phyloP scores from a whole-genome alignment of 331 rosid genomes.

The Rhamnella rubrinervis region DNA sequence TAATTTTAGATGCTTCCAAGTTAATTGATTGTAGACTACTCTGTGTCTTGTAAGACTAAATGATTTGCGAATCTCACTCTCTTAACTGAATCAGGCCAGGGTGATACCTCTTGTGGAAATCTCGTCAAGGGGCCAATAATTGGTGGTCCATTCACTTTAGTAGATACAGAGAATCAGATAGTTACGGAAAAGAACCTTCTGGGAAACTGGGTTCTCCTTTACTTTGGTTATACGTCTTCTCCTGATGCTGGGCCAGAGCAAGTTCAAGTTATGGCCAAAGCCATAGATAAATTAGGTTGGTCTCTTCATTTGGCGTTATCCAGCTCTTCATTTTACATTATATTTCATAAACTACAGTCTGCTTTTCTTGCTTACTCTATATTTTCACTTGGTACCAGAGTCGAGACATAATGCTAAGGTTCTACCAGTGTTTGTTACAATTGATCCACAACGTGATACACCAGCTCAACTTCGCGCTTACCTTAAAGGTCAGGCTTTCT shows the following conservation, averaged over 20 bases:
- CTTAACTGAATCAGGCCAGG: conserved; percentile 56
- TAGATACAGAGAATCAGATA: conserved; percentile 53
- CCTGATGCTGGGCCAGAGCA: conserved; percentile 94
- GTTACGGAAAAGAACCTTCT: conserved; percentile 57
- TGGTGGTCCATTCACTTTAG: conserved; percentile 81
- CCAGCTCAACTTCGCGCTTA: conserved; percentile 73
- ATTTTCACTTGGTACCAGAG: conserved; percentile 43
- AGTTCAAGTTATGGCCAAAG: conserved; percentile 59
- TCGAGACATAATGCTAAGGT: conserved; percentile 50
- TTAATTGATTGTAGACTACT: not conserved
- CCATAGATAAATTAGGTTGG: conserved; percentile 64
- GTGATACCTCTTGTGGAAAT: conserved; percentile 24
- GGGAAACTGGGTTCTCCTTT: conserved; percentile 85
- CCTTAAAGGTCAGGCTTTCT: conserved; percentile 65
- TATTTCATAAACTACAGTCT: conserved; percentile 3
- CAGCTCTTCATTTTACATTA: not conserved
- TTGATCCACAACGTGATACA: conserved; percentile 92
- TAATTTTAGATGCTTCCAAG: not conserved
- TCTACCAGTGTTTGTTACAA: conserved; percentile 78
- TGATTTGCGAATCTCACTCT: conserved; percentile 19
- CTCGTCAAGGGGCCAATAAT: conserved; percentile 51
- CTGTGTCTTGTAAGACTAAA: not conserved
- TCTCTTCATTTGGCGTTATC: not conserved
- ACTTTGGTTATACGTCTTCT: conserved; percentile 90
- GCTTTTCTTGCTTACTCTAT: conserved; percentile 9